These are phyloP conservation scores for Sporothrix sp. DNA, from an alignment of 2,329 filamentous ascomycete genomes.

Conservation along the genomic window DNA sequence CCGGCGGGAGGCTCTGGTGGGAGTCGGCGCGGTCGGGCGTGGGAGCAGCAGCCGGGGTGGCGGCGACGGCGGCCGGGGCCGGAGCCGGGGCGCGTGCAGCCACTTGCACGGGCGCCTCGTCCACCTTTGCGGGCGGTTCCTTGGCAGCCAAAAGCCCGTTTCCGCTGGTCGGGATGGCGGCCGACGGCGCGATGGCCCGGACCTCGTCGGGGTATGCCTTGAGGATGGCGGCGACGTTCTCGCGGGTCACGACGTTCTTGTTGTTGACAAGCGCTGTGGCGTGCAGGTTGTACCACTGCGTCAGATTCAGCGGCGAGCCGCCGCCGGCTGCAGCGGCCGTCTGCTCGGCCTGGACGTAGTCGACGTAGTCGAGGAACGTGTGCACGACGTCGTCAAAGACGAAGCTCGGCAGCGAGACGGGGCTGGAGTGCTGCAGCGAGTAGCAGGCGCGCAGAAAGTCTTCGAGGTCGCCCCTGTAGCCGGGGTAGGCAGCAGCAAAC, in stretches of 20 bases:
- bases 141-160: no score
- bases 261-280: conserved; percentile 19
- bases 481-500: conserved; percentile 36
- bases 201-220: conserved; percentile 15
- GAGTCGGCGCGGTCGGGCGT: neutral
- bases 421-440: conserved; percentile 29
- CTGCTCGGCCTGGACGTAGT: conserved; percentile 30
- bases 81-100: no score
- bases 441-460: conserved; percentile 38
- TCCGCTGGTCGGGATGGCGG: neutral
- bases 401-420: conserved; percentile 29
- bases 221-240: conserved; percentile 14
- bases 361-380: conserved; percentile 33
- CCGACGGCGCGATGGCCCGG: neutral
- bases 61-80: no score
- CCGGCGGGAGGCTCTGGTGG: neutral
- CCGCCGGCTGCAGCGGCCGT: no score
- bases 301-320: conserved; percentile 3
- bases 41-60: no score
- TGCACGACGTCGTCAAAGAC: conserved; percentile 46
- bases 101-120: no score
- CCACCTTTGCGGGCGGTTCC: no score
- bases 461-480: conserved; percentile 29
- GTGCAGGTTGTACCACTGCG: conserved; percentile 33
- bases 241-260: conserved; percentile 20